Conservation (phyloP, 495 filamentous ascomycete genomes). For the Aspergillus nidulans region DNA sequence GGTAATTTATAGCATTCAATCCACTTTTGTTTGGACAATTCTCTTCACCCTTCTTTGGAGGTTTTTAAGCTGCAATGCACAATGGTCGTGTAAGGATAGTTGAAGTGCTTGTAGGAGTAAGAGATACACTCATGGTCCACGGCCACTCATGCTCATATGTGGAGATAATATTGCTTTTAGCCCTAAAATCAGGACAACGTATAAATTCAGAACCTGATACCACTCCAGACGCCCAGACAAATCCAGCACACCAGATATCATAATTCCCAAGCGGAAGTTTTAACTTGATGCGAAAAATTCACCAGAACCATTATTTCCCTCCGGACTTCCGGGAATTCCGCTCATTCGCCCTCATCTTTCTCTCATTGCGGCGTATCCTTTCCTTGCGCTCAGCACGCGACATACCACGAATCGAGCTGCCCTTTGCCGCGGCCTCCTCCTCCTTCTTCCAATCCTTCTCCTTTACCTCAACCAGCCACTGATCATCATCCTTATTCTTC, state of each 20-base stretch:
- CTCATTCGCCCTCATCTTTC: conserved; percentile 65
- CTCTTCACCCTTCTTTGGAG: conserved; percentile 4
- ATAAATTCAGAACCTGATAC: conserved; percentile 18
- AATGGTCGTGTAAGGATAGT: no score
- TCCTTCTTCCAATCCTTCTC: conserved; percentile 67
- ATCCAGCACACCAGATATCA: conserved; percentile 19
- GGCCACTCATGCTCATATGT: background rate
- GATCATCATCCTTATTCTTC: conserved; percentile 73
- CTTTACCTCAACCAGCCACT: conserved; percentile 88
- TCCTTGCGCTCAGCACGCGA: conserved; percentile 60
- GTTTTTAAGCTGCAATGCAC: no score
- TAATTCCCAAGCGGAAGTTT: conserved; percentile 9
- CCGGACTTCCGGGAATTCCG: conserved; percentile 46
- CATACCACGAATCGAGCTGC: conserved; percentile 57
- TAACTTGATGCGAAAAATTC: conserved; percentile 2
- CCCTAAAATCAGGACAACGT: conserved; percentile 7
- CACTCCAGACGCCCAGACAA: conserved; percentile 27
- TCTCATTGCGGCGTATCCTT: conserved; percentile 63
- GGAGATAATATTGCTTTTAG: conserved; percentile 18
- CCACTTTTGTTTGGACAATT: conserved; percentile 1
- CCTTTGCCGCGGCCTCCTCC: conserved; percentile 52
- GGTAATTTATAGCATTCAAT: conserved; percentile 6
- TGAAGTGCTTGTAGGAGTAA: background rate
- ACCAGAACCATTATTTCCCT: conserved; percentile 17
- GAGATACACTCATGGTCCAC: background rate